Conservation (phyloP, 148 eudicot genomes). For the Nepenthes mirabilis region DNA sequence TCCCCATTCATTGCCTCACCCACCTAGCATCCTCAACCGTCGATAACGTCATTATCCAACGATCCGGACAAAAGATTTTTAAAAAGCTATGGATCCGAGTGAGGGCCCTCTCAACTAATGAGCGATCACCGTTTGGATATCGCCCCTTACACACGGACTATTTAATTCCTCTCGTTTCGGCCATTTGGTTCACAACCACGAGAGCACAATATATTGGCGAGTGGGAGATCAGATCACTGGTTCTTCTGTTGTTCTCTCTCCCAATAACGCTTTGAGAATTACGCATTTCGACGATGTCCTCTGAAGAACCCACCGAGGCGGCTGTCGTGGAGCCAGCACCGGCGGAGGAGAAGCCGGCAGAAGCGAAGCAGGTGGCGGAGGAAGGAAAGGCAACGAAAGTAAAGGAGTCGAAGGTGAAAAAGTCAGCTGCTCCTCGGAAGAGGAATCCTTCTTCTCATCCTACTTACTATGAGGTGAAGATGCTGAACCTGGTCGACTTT, state of each 20-base stretch:
- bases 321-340: slow-evolving; percentile 14
- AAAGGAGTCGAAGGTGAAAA: slow-evolving; percentile 25
- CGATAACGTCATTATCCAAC: slow-evolving; percentile 28
- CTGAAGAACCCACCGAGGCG: slow-evolving; percentile 29
- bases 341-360: slow-evolving; percentile 11
- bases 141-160: slow-evolving; percentile 19
- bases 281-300: slow-evolving; percentile 24
- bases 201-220: not conserved
- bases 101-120: slow-evolving; percentile 21
- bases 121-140: slow-evolving; percentile 11
- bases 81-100: slow-evolving; percentile 18
- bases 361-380: slow-evolving; percentile 13
- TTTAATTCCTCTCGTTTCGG: slow-evolving; percentile 27
- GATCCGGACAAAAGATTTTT: slow-evolving; percentile 7
- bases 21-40: slow-evolving; percentile 21
- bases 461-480: slow-evolving; percentile 37
- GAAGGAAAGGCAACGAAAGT: slow-evolving; percentile 16
- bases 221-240: not conserved
- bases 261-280: not conserved
- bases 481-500: not conserved
- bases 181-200: not conserved
- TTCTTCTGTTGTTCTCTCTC: not conserved
- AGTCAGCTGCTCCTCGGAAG: slow-evolving; percentile 17
- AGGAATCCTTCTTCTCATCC: slow-evolving; percentile 30
- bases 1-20: slow-evolving; percentile 10